Percentiles rank a stretch among this genome's conserved stretches.
phyloP scores from a whole-genome alignment of 495 filamentous ascomycete species.

The Tuber magnatum region DNA sequence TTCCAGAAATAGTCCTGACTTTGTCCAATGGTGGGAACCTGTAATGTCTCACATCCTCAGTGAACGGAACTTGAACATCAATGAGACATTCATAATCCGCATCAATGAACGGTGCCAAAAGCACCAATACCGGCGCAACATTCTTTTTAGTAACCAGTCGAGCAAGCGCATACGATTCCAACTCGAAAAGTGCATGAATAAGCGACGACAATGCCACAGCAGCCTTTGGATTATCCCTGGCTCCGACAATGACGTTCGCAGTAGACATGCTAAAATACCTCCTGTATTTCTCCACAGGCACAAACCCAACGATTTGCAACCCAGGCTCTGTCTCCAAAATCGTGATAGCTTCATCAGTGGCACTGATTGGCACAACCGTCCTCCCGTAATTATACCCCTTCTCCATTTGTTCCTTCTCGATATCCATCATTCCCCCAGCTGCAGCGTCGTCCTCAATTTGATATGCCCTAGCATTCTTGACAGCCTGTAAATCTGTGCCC shows the following conservation, averaged over 20 bases:
- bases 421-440: constrained; percentile 73
- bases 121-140: constrained; percentile 65
- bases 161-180: constrained; percentile 80
- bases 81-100: constrained; percentile 78
- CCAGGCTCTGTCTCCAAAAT: constrained; percentile 66
- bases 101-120: constrained; percentile 76
- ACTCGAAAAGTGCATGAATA: constrained; percentile 77
- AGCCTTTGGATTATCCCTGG: constrained; percentile 65
- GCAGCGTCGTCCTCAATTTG: constrained; percentile 65
- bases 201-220: constrained; percentile 79
- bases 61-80: constrained; percentile 60
- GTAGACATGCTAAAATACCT: constrained; percentile 78
- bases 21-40: constrained; percentile 84
- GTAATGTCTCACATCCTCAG: constrained; percentile 83
- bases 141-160: constrained; percentile 75
- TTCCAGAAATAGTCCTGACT: constrained; percentile 84
- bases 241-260: constrained; percentile 63
- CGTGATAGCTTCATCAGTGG: constrained; percentile 73
- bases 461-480: constrained; percentile 69
- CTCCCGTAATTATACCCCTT: constrained; percentile 93
- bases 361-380: constrained; percentile 80
- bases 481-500: constrained; percentile 50
- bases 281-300: constrained; percentile 70
- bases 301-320: constrained; percentile 79
- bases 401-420: constrained; percentile 74